Percentiles rank a stretch among this genome's conserved stretches.
Conservation (phyloP, 345 rosid genomes). For the Luvunga scandens region DNA sequence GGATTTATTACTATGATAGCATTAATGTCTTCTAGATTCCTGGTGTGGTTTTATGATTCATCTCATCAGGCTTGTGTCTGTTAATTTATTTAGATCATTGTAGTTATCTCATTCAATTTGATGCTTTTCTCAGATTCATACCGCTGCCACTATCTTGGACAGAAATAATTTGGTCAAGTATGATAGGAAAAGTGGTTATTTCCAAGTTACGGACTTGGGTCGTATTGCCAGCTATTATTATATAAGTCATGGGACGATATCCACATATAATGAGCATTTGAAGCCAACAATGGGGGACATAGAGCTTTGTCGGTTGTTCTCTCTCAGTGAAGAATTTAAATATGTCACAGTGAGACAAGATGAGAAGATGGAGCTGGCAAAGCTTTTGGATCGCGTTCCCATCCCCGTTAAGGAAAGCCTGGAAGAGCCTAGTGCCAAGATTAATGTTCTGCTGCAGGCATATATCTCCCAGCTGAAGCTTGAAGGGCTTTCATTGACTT, state of each 20-base stretch:
- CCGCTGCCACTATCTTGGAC: constrained; percentile 94
- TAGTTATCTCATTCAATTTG: neutral
- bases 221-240: constrained; percentile 97
- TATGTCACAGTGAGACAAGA: constrained; percentile 95
- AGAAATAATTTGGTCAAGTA: constrained; percentile 86
- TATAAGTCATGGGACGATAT: constrained; percentile 88
- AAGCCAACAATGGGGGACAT: constrained; percentile 99
- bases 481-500: constrained; percentile 92
- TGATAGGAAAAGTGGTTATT: constrained; percentile 90
- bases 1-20: neutral
- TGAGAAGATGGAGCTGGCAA: constrained; percentile 98
- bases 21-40: neutral
- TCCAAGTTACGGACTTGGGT: constrained; percentile 96
- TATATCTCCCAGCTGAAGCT: constrained; percentile 96
- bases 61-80: neutral
- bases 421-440: constrained; percentile 97
- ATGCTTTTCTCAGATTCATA: constrained; percentile 60
- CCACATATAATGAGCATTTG: constrained; percentile 89
- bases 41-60: neutral
- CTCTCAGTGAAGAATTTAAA: constrained; percentile 91
- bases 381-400: constrained; percentile 93
- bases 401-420: constrained; percentile 92
- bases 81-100: neutral
- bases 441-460: constrained; percentile 91
- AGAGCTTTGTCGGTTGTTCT: constrained; percentile 82